Base-by-base conservation (phyloP, 2,329 filamentous ascomycete species). In the Calonectria crousiana region DNA sequence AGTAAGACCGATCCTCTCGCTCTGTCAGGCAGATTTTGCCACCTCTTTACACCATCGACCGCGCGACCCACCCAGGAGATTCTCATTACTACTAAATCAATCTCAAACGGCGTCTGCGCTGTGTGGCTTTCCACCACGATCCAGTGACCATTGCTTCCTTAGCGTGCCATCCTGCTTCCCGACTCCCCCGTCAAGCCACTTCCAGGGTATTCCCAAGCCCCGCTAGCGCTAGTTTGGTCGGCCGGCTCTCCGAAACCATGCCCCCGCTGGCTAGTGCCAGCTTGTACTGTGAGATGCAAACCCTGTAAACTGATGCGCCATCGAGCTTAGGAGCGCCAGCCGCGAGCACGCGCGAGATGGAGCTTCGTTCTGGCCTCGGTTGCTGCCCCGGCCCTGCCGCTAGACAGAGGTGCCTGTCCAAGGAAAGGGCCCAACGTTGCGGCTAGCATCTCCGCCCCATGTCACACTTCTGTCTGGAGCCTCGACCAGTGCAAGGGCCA, bases 261-360 rank as follows among this genome's bases (percentile, higher is more conserved):
- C 67, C 69, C 78, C 47, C 13, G 74, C 74, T 73, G 72, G 77
- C 56, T 38, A 71, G 32, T 34, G 62, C 47, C 34, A 26, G 62
- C 18, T 47, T 11, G 8, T 30, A 70, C 47, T 68, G 67, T 38
- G 47, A 74, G 71, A 77, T 76, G 64, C 49, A 60, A 75, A 20
- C 41, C 60, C 14, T 23, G 56, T 28, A 41, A n/a, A 44, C 41
- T 65, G 41, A 65, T 44, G 38, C 28, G 9, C 60, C 38, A 26
- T 34, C 20, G 5, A 41, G 60, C 34, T 41, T 13, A 28, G 26
- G 74, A 71, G 70, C 32, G 58, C 76, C 69, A 77, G 69, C 52
- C 67, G 75, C 60, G 23, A 52, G 60, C 56, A 41, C 56, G 56
- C 56, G 34, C 34, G 34, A 41, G 14, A 41, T 26, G 38, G 34